Evolutionary conservation across 495 filamentous ascomycete genomes (phyloP).

Genomic region (Penicillium bialowiezense): DNA sequence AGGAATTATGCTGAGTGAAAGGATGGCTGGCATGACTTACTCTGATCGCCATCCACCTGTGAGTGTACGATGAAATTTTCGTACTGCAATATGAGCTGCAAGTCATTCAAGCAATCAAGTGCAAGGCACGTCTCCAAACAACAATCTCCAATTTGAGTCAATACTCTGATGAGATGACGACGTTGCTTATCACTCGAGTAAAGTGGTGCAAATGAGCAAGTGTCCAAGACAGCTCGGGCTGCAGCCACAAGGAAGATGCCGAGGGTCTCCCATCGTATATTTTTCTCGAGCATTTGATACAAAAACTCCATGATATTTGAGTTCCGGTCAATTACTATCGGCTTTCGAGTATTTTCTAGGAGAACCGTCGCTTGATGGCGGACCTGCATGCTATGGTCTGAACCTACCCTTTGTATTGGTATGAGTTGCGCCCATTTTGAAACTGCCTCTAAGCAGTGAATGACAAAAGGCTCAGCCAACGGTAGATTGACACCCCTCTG

Average conservation of each 20-base stretch:
- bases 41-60: conserved; percentile 40
- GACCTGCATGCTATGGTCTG: conserved; percentile 21
- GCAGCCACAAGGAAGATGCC: conserved; percentile 37
- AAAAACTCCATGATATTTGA: conserved; percentile 25
- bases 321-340: conserved; percentile 18
- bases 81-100: conserved; percentile 40
- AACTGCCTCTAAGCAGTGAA: conserved; percentile 13
- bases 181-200: conserved; percentile 25
- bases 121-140: conserved; percentile 34
- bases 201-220: conserved; percentile 25
- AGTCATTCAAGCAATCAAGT: conserved; percentile 41
- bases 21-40: too few species aligned
- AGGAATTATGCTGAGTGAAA: too few species aligned
- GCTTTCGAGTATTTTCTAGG: conserved; percentile 25
- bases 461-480: conserved; percentile 28
- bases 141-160: conserved; percentile 25
- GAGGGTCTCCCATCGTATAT: conserved; percentile 39
- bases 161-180: conserved; percentile 21
- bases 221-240: conserved; percentile 32
- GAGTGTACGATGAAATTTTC: conserved; percentile 45
- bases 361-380: conserved; percentile 22
- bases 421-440: conserved; percentile 19
- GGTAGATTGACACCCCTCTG: conserved; percentile 26
- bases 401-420: conserved; percentile 12
- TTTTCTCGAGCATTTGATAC: conserved; percentile 27